Evolutionary conservation across 495 filamentous ascomycete species (phyloP).

Genomic region (Venustampulla echinocandica): DNA sequence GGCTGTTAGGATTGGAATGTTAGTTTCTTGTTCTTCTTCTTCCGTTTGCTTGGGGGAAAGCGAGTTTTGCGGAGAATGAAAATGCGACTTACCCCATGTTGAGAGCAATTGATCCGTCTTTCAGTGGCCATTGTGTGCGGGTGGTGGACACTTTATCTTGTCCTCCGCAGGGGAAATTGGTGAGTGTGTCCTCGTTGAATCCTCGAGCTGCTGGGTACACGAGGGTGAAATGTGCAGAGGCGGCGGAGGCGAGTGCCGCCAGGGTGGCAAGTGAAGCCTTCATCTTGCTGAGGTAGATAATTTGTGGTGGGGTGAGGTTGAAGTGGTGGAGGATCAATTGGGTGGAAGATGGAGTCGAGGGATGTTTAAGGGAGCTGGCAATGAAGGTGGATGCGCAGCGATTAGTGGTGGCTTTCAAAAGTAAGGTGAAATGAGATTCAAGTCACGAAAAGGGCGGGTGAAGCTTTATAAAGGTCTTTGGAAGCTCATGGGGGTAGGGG

Average conservation of each 20-base stretch:
- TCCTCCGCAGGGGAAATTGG: constrained; percentile 50
- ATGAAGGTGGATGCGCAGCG: not conserved
- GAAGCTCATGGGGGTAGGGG: too few relatives aligned
- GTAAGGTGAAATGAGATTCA: too few relatives aligned
- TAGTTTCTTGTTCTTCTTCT: not conserved
- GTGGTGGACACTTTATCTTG: constrained; percentile 36
- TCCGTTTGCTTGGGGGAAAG: too few relatives aligned
- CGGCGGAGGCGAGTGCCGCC: constrained; percentile 30
- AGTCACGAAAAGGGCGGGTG: too few relatives aligned
- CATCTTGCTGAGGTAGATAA: constrained; percentile 5
- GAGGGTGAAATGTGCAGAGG: constrained; percentile 53
- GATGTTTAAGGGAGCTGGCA: not conserved
- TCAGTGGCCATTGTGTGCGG: constrained; percentile 43
- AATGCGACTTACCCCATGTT: constrained; percentile 6
- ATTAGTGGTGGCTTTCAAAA: too few relatives aligned
- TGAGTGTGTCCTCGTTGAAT: constrained; percentile 39
- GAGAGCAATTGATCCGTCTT: constrained; percentile 41
- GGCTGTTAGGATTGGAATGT: constrained; percentile 34
- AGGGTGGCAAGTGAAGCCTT: constrained; percentile 18
- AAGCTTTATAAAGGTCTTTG: too few relatives aligned
- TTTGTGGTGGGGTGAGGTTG: too few relatives aligned
- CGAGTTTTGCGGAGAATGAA: not conserved
- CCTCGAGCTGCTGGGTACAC: constrained; percentile 47
- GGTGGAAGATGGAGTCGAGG: too few relatives aligned
- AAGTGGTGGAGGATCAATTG: not conserved